These are phyloP conservation scores for Cercospora zeae-maydis DNA, from an alignment of 2,329 filamentous ascomycete species.

Conservation along the genomic window DNA sequence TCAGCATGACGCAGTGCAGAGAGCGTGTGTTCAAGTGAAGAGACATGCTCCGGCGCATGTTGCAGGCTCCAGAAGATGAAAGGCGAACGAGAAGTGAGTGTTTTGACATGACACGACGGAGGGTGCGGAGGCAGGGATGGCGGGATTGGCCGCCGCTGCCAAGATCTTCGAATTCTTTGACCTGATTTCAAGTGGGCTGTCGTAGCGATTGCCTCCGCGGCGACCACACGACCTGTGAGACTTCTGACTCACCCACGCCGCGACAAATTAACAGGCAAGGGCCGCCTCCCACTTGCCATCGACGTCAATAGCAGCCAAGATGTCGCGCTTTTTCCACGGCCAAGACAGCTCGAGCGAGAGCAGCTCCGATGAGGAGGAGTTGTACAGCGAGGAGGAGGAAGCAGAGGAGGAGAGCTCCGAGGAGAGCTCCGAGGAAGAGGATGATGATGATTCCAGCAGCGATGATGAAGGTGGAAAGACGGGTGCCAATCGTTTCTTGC, in stretches of 20 bases:
- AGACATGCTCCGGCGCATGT: background rate
- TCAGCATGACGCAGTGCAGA: background rate
- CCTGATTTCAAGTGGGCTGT: conserved; percentile 2
- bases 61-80: background rate
- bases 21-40: background rate
- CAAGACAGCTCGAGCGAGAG: conserved; percentile 95
- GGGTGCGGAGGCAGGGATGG: background rate
- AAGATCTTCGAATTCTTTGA: conserved; percentile 1
- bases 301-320: conserved; percentile 16
- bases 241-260: conserved; percentile 8
- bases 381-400: conserved; percentile 77
- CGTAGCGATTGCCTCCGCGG: background rate
- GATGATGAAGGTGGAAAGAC: conserved; percentile 58
- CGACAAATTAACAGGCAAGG: conserved; percentile 15
- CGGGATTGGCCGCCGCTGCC: background rate
- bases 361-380: conserved; percentile 89
- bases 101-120: background rate
- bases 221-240: conserved; percentile 3
- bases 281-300: conserved; percentile 10
- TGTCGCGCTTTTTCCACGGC: conserved; percentile 92
- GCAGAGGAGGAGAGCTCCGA: conserved; percentile 53
- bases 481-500: conserved; percentile 82
- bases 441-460: conserved; percentile 50
- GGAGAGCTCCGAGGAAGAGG: conserved; percentile 37
- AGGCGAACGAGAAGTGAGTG: background rate